Conservation (phyloP, 225 moss, liverwort and hornwort species). For the Physcomitrium patens region DNA sequence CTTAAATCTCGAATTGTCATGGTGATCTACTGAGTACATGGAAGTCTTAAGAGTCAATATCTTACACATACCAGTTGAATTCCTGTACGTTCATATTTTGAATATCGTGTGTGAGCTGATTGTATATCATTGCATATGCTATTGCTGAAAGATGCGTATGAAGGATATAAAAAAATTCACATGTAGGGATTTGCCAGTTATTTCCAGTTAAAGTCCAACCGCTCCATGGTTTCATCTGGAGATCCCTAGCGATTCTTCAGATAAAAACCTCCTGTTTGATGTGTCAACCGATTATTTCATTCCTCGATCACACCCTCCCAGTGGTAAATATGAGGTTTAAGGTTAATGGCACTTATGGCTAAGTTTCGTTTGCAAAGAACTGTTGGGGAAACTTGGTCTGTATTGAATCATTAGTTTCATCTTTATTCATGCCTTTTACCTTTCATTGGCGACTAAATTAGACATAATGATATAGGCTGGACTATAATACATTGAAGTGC, state of each 20-base stretch:
- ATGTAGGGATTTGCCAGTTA: constrained; percentile 1
- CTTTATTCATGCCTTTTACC: not conserved
- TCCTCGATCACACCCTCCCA: no score
- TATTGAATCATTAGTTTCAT: not conserved
- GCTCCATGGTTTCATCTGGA: not conserved
- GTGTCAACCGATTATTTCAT: no score
- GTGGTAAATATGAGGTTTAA: constrained; percentile 20
- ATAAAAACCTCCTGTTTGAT: no score
- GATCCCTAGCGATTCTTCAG: no score
- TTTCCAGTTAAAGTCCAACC: constrained; percentile 4
- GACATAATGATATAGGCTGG: not conserved
- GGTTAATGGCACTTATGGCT: constrained; percentile 3
- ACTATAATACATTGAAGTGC: not conserved
- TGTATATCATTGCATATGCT: not conserved
- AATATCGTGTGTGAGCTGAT: constrained; percentile 20
- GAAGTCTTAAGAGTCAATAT: not conserved
- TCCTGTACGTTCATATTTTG: not conserved
- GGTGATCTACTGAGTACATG: not conserved
- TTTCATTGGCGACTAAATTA: constrained; percentile 5
- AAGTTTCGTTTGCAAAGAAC: constrained; percentile 10
- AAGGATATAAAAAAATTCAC: no score
- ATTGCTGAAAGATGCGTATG: no score
- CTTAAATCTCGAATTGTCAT: not conserved
- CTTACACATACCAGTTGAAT: not conserved
- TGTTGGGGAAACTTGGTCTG: not conserved